Evolutionary conservation across 176 grass and related monocot species (phyloP).

Genomic region (Bromus sterilis): DNA sequence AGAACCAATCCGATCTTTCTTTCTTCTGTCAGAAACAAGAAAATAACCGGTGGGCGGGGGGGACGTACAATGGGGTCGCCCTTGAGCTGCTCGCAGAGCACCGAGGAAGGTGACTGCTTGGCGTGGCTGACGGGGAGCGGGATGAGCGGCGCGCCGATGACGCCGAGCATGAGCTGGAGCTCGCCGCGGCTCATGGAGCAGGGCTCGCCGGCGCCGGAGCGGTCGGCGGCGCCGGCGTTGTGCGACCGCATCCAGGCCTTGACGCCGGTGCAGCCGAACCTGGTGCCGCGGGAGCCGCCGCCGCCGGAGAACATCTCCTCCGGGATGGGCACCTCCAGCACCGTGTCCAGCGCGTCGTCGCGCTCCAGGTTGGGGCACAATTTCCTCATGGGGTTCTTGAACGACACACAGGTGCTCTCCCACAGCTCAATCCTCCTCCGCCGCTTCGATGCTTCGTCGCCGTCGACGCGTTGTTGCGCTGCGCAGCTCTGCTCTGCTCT

Average conservation of each 20-base stretch:
- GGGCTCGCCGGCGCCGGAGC: constrained; percentile 34
- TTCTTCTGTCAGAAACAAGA: background rate
- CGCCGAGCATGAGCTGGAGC: constrained; percentile 97
- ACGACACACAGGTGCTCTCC: background rate
- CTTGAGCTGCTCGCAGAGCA: constrained; percentile 64
- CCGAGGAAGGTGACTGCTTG: constrained; percentile 55
- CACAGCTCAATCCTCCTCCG: background rate
- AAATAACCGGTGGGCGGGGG: background rate
- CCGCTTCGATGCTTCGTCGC: background rate
- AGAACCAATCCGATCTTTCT: background rate
- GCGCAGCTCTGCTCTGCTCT: background rate
- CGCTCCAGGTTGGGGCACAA: constrained; percentile 89
- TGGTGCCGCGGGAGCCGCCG: constrained; percentile 26
- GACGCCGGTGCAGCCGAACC: constrained; percentile 62
- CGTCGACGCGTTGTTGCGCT: background rate
- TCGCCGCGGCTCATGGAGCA: constrained; percentile 66
- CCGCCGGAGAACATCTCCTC: constrained; percentile 89
- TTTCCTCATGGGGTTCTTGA: constrained; percentile 54
- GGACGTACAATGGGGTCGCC: constrained; percentile 62
- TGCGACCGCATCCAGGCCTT: constrained; percentile 90
- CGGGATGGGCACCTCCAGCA: constrained; percentile 92
- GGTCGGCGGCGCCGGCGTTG: constrained; percentile 33
- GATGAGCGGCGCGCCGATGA: constrained; percentile 94
- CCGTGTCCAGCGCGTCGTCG: constrained; percentile 92
- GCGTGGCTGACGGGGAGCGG: constrained; percentile 70